Base-by-base conservation (phyloP, 2,329 filamentous ascomycete species). In the Gaeumannomyces sp. region DNA sequence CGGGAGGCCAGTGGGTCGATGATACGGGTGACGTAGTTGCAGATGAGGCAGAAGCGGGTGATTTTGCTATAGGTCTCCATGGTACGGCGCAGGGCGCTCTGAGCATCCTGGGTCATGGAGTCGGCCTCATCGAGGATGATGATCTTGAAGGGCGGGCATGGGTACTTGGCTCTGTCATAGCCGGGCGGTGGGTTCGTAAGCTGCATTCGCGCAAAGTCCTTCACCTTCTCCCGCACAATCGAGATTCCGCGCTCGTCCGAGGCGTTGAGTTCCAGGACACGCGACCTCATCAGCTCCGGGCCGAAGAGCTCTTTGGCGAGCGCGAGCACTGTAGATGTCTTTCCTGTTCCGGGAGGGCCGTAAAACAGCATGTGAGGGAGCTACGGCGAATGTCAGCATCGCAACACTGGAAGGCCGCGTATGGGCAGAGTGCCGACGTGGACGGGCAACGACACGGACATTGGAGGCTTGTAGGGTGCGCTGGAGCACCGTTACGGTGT, bases 311-410 rank as follows among this genome's bases (percentile, higher is more conserved):
- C 93, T 78, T 97, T 97, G 64, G 95, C 93, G 35, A 99, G 89
- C 2, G 96, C 96, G 68, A 99, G 90, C 71, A 99, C 93, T 0
- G 96, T 99, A 2, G 92, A 97, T 1, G 95, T 99, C 81, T 99
- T 99, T 71, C 95, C 95, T 0, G 95, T 99, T 58, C 95, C 95
- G 0, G 95, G 96, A 0, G 96, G 95, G 4, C 95, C 95, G 75
- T 99, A 99, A 83, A 98, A 98, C 72, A 99, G 91, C 92, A 99
- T 97, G 78, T 99, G 96, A 3, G 95, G 95, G 56, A 99, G 89
- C 87, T 91, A 50, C 4, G 27, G 10, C 27, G 8, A 8, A 29
- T 59, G 57, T 59, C 10, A 59, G 57, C 14, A 29, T 16, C n/a
- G 27, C 11, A 28, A 25, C 13, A 58, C n/a, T n/a, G 8, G 56